A percentile compares a stretch with the other conserved stretches of the same genome.
Conservation (phyloP, 2,329 filamentous ascomycete genomes). For the Aureobasidium musti region DNA sequence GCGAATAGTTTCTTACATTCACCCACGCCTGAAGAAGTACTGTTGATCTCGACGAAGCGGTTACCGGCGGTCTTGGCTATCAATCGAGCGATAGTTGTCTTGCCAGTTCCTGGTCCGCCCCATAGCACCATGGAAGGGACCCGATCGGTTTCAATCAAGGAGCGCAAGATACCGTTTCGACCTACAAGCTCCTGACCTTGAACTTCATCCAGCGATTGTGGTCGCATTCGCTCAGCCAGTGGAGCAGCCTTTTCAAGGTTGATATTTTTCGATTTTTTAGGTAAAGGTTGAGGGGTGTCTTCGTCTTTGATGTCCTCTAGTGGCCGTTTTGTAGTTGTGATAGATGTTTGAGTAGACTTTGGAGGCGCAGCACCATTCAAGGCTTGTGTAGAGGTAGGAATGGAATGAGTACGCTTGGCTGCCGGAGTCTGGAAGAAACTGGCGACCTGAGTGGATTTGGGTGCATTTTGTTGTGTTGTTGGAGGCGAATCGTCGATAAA, state of each 20-base stretch:
- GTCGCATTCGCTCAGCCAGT: slow-evolving; percentile 91
- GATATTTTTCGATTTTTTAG: slow-evolving; percentile 65
- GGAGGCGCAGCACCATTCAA: slow-evolving; percentile 30
- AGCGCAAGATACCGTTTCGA: slow-evolving; percentile 76
- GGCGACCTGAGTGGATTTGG: slow-evolving; percentile 48
- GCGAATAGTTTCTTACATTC: slow-evolving; percentile 92
- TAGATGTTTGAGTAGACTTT: slow-evolving; percentile 1
- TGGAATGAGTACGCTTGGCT: slow-evolving; percentile 42
- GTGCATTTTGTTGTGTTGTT: slow-evolving; percentile 45
- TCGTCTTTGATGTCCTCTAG: slow-evolving; percentile 22
- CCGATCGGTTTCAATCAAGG: slow-evolving; percentile 79
- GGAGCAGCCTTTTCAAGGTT: slow-evolving; percentile 71
- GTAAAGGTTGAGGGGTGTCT: slow-evolving; percentile 37
- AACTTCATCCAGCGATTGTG: slow-evolving; percentile 78
- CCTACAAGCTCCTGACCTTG: slow-evolving; percentile 92
- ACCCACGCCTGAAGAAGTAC: slow-evolving; percentile 80
- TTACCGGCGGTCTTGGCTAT: slow-evolving; percentile 80
- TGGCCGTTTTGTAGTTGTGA: slow-evolving; percentile 13
- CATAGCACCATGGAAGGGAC: slow-evolving; percentile 96
- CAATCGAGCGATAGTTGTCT: slow-evolving; percentile 89
- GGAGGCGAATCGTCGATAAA: slow-evolving; percentile 60
- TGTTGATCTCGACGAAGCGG: slow-evolving; percentile 94
- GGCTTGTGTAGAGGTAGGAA: slow-evolving; percentile 28
- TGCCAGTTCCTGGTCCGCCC: slow-evolving; percentile 78
- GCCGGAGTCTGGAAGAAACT: slow-evolving; percentile 60